Percentiles rank a stretch among this genome's conserved stretches.
Evolutionary conservation across 495 filamentous ascomycete species (phyloP).

Genomic region (Cercophora scortea): DNA sequence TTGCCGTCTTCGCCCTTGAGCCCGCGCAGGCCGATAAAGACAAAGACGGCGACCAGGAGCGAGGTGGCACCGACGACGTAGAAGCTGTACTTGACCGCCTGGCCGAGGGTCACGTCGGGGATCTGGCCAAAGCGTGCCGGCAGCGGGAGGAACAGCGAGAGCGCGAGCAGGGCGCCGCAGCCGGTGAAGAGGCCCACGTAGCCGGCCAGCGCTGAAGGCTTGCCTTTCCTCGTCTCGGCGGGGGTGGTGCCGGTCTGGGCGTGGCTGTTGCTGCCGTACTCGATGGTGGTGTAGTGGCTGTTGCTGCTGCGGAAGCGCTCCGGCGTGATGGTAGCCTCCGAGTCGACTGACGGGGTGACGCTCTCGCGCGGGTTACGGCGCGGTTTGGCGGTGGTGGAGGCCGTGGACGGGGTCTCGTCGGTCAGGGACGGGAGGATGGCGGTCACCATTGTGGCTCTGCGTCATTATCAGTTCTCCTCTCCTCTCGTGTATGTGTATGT

Average conservation of each 20-base stretch:
- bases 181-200: slow-evolving; percentile 90
- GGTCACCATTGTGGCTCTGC: slow-evolving; percentile 90
- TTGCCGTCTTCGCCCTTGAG: slow-evolving; percentile 74
- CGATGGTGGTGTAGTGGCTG: slow-evolving; percentile 5
- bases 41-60: slow-evolving; percentile 60
- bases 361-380: slow-evolving; percentile 19
- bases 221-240: slow-evolving; percentile 9
- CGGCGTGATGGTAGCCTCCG: slow-evolving; percentile 57
- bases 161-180: slow-evolving; percentile 78
- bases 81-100: slow-evolving; percentile 72
- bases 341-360: slow-evolving; percentile 48
- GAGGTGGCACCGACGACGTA: slow-evolving; percentile 74
- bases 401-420: slow-evolving; percentile 26
- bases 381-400: not conserved
- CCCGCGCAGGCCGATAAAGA: slow-evolving; percentile 71
- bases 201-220: slow-evolving; percentile 65
- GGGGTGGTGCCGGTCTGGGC: not conserved
- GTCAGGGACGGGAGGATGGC: slow-evolving; percentile 87
- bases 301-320: slow-evolving; percentile 31
- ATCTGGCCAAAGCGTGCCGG: slow-evolving; percentile 67
- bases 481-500: not conserved
- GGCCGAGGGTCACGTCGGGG: slow-evolving; percentile 52
- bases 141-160: slow-evolving; percentile 75
- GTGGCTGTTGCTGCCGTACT: not conserved
- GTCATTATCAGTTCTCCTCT: not conserved